These are phyloP conservation scores for Mucor lusitanicus DNA, from an alignment of 371 early-diverging fungal genomes.

Conservation along the genomic window DNA sequence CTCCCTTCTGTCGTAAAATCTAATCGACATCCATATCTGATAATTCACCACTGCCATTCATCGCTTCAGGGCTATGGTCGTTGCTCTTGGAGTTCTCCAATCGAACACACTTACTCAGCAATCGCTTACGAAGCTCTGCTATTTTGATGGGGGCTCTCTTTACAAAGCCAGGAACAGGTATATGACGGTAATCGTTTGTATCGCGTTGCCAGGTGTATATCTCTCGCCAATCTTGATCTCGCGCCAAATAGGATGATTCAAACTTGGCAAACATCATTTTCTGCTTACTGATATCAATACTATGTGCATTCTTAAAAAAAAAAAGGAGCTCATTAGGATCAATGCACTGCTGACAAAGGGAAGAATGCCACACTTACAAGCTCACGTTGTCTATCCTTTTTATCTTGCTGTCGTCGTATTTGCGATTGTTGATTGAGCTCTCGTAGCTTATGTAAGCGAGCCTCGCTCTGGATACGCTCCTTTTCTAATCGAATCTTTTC, in stretches of 20 bases:
- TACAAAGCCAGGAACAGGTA: constrained; percentile 38
- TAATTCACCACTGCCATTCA: constrained; percentile 18
- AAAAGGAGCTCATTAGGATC: background rate
- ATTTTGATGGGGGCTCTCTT: constrained; percentile 21
- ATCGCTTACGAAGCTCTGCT: constrained; percentile 19
- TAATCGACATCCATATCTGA: constrained; percentile 41
- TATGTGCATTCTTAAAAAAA: constrained; percentile 11
- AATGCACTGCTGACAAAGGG: no score
- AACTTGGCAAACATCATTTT: constrained; percentile 30
- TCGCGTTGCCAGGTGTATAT: constrained; percentile 34
- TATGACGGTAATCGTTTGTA: constrained; percentile 38
- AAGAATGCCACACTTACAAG: constrained; percentile 10
- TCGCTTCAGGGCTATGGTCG: background rate
- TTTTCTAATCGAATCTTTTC: constrained; percentile 21
- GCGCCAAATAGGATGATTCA: constrained; percentile 21
- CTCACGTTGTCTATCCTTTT: constrained; percentile 1
- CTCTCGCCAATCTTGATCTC: constrained; percentile 36
- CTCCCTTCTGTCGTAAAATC: background rate
- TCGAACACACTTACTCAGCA: constrained; percentile 26
- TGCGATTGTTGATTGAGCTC: constrained; percentile 17
- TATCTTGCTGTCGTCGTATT: constrained; percentile 7
- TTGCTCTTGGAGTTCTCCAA: constrained; percentile 18
- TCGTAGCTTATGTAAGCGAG: constrained; percentile 14
- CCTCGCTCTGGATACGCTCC: constrained; percentile 12
- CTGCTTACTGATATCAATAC: constrained; percentile 40